A percentile compares a stretch with the other conserved stretches of the same genome.
phyloP scores from a whole-genome alignment of 805 yeast species.

The Wickerhamomyces mucosus region DNA sequence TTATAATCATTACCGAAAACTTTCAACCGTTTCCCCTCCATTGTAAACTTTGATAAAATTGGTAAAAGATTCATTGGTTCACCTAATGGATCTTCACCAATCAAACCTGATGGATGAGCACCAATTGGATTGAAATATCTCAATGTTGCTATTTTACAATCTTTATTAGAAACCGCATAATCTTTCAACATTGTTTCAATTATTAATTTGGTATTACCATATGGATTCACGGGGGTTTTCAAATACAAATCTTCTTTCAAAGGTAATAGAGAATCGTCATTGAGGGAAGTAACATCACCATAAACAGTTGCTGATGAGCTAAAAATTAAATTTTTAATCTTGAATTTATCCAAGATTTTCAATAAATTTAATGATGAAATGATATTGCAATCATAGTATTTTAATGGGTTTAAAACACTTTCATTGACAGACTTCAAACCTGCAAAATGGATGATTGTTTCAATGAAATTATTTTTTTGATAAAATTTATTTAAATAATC shows the following conservation, averaged over 20 bases:
- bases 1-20: slow-evolving; percentile 68
- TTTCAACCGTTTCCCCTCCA: slow-evolving; percentile 49
- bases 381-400: slow-evolving; percentile 61
- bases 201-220: slow-evolving; percentile 61
- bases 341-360: slow-evolving; percentile 32
- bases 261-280: slow-evolving; percentile 39
- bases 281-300: slow-evolving; percentile 70
- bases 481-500: slow-evolving; percentile 37
- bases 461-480: slow-evolving; percentile 34
- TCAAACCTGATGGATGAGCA: slow-evolving; percentile 71
- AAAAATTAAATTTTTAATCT: slow-evolving; percentile 50
- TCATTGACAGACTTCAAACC: slow-evolving; percentile 82
- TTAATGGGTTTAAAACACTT: slow-evolving; percentile 55
- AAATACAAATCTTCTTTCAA: slow-evolving; percentile 68
- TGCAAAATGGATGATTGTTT: slow-evolving; percentile 70
- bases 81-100: slow-evolving; percentile 78
- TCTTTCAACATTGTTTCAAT: slow-evolving; percentile 38
- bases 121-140: slow-evolving; percentile 83
- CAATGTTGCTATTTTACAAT: slow-evolving; percentile 43
- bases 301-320: slow-evolving; percentile 78
- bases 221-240: slow-evolving; percentile 66
- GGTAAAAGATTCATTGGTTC: slow-evolving; percentile 72
- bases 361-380: slow-evolving; percentile 53
- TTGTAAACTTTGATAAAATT: slow-evolving; percentile 26
- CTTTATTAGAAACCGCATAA: slow-evolving; percentile 33